phyloP scores from a whole-genome alignment of 768 basidiomycete species.

The Mycena vitilis region DNA sequence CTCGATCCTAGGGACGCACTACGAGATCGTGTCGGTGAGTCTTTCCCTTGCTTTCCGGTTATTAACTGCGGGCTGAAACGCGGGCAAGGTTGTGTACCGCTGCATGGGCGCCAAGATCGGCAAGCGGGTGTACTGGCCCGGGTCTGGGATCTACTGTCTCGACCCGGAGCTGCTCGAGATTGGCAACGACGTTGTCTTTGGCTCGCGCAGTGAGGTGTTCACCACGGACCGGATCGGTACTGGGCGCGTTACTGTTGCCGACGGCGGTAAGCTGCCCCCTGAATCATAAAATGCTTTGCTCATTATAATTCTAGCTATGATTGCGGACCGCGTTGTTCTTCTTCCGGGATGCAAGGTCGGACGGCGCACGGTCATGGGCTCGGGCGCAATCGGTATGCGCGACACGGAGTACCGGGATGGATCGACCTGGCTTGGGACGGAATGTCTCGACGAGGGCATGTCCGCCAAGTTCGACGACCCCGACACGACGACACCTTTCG shows the following conservation, averaged over 20 bases:
- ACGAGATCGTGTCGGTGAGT: no score
- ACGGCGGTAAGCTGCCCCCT: constrained; percentile 46
- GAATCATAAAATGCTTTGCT: neutral
- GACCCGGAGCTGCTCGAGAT: constrained; percentile 62
- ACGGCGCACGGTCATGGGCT: constrained; percentile 51
- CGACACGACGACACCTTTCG: constrained; percentile 55
- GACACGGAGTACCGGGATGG: constrained; percentile 54
- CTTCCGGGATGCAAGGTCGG: constrained; percentile 56
- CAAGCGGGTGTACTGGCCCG: constrained; percentile 59
- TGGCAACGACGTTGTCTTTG: constrained; percentile 62
- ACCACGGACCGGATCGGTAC: constrained; percentile 57
- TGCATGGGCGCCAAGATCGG: constrained; percentile 65
- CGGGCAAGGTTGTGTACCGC: constrained; percentile 46
- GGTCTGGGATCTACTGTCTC: constrained; percentile 56
- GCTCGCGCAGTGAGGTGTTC: constrained; percentile 57
- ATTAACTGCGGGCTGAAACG: no score
- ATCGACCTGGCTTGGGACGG: constrained; percentile 60
- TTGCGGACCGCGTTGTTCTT: constrained; percentile 62
- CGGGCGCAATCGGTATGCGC: constrained; percentile 59
- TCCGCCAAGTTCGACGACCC: constrained; percentile 39
- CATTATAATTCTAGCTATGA: constrained; percentile 50
- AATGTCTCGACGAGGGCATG: constrained; percentile 34
- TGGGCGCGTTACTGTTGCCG: constrained; percentile 52
- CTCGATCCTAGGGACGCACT: no score
- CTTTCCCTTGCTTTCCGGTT: no score